Evolutionary conservation across 306 rosid species (phyloP).

Genomic region (Leucaena leucocephala): DNA sequence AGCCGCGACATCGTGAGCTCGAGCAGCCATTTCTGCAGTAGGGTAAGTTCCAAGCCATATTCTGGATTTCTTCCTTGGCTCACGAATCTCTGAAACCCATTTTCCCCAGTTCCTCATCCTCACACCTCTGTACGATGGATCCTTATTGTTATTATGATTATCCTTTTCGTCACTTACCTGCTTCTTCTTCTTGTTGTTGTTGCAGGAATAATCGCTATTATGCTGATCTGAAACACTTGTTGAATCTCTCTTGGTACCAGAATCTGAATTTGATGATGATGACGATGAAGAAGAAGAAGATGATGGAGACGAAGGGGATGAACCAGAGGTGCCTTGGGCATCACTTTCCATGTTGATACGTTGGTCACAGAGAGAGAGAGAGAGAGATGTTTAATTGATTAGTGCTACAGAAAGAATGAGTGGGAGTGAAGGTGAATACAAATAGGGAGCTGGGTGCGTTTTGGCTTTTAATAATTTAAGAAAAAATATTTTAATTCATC

Average conservation of each 20-base stretch:
- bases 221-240: not conserved
- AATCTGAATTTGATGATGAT: not conserved
- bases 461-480: slow-evolving; percentile 49
- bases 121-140: slow-evolving; percentile 75
- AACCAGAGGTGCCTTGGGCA: slow-evolving; percentile 33
- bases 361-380: slow-evolving; percentile 15
- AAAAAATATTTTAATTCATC: not conserved
- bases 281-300: slow-evolving; percentile 28
- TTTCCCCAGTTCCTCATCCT: slow-evolving; percentile 88
- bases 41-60: slow-evolving; percentile 95
- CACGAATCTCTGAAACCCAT: slow-evolving; percentile 92
- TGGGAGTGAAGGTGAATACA: slow-evolving; percentile 44
- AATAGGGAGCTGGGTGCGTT: slow-evolving; percentile 33
- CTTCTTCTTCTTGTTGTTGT: slow-evolving; percentile 53
- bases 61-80: slow-evolving; percentile 87
- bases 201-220: slow-evolving; percentile 21
- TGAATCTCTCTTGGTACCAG: slow-evolving; percentile 24
- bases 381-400: slow-evolving; percentile 4
- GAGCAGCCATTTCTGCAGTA: slow-evolving; percentile 89
- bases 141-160: slow-evolving; percentile 33
- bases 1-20: slow-evolving; percentile 94
- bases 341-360: slow-evolving; percentile 66
- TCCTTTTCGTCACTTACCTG: slow-evolving; percentile 31
- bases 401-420: slow-evolving; percentile 46
- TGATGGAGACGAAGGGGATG: not conserved